Evolutionary conservation across 1,284 basidiomycete genomes (phyloP), one percentile per base, ranked within the genome.

Genomic region (Singerocomus inundabilis): DNA sequence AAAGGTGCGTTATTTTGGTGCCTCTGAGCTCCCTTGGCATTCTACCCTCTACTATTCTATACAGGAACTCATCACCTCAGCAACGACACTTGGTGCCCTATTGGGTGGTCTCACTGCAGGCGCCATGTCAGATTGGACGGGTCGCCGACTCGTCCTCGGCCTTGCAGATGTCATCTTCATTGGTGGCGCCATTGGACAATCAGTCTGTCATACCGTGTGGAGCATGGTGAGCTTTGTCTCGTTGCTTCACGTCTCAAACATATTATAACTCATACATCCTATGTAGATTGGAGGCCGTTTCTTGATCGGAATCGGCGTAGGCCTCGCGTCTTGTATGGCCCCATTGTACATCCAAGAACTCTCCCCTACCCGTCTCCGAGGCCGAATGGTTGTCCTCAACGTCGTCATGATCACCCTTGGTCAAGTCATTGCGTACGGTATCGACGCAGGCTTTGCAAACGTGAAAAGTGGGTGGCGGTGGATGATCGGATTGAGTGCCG

Each of bases 301-400:
- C 67, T 69, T 92, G 51, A 81, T 92, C 46, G 88, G 88, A 26
- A 67, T 82, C 21, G 82, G 78, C 25, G 82, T 86, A 4, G 83
- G 85, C 8, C 70, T 89, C 1, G 88, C 88, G n/a, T 80, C 85
- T 6, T 91, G 88, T 59, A 80, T 90, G 44, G 85, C 88, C 0
- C 88, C 89, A 3, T 73, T 93, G 5, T 92, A 92, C 64, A 91
- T 93, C 48, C 87, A 90, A 60, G 91, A 93, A 66, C 77, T 93
- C 24, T 83, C 88, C 1, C 90, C 90, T 0, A 89, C 87, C 4
- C 73, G 79, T 29, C 76, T 88, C 36, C 77, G 90, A 13, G 91
- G 90, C 1, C 74, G 87, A 28, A 82, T 93, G 78, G 89, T 92
- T 6, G 81, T 82, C 21, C 66, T 85, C 16, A 83, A 85, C 50